Evolutionary conservation across 176 grass and related monocot species (phyloP).

Genomic region (Thinopyrum elongatum): DNA sequence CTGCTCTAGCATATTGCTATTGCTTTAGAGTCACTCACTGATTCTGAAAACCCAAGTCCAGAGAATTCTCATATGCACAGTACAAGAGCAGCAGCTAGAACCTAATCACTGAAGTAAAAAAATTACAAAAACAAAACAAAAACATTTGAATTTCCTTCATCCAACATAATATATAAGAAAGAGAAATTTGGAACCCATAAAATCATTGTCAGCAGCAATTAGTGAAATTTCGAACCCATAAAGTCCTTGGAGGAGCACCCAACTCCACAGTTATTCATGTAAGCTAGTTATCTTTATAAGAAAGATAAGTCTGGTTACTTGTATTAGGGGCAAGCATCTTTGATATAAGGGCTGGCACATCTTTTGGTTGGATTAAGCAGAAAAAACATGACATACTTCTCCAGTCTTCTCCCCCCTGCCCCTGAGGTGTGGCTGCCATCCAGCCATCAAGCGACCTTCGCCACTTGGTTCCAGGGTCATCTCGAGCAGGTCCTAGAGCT

Average conservation of each 20-base stretch:
- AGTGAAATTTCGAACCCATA: not conserved
- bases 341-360: not conserved
- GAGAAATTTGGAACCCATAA: no score
- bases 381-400: not conserved
- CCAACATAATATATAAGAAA: not conserved
- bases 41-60: not conserved
- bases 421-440: not conserved
- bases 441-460: not conserved
- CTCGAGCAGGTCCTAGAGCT: not conserved
- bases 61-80: not conserved
- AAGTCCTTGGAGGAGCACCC: not conserved
- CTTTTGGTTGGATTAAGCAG: not conserved
- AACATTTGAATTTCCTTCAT: not conserved
- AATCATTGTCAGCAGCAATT: not conserved
- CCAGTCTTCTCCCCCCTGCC: not conserved
- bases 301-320: not conserved
- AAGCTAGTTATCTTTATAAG: no score
- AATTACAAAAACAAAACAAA: not conserved
- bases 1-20: not conserved
- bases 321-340: not conserved
- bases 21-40: not conserved
- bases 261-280: not conserved
- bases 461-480: not conserved
- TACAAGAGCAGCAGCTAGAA: not conserved
- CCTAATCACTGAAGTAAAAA: not conserved